Percentiles rank a stretch among this genome's conserved stretches.
Conservation (phyloP, 805 yeast genomes). For the Teunomyces lycoperdinae region DNA sequence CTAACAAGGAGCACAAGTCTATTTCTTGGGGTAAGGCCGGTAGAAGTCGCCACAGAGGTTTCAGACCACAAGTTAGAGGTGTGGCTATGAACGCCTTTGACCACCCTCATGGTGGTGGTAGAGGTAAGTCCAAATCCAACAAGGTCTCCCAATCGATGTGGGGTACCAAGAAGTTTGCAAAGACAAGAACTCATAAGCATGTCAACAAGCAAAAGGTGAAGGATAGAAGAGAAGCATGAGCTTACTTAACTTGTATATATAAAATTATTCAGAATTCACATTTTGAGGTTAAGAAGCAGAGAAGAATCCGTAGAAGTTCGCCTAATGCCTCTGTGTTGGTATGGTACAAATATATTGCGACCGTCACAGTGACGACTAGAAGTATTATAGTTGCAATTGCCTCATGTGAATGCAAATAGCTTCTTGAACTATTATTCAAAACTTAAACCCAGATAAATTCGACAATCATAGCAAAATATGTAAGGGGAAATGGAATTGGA, state of each 20-base stretch:
- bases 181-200: constrained; percentile 89
- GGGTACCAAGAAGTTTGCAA: constrained; percentile 94
- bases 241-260: constrained; percentile 2
- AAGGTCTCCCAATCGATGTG: constrained; percentile 93
- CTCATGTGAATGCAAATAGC: background rate
- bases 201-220: constrained; percentile 80
- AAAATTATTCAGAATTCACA: background rate
- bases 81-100: constrained; percentile 96
- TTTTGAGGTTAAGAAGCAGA: background rate
- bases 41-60: constrained; percentile 85
- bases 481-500: constrained; percentile 41
- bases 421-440: background rate
- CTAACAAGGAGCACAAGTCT: constrained; percentile 90
- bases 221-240: constrained; percentile 67
- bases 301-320: constrained; percentile 3
- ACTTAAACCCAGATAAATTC: background rate
- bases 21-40: constrained; percentile 95
- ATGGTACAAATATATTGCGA: background rate
- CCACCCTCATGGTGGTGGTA: constrained; percentile 99
- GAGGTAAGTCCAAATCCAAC: constrained; percentile 98
- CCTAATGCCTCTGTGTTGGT: constrained; percentile 5
- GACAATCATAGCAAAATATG: background rate
- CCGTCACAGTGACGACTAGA: background rate
- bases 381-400: background rate
- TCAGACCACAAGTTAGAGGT: constrained; percentile 95